Conservation (phyloP, 495 filamentous ascomycete species). For the Amphirosellinia nigrospora region DNA sequence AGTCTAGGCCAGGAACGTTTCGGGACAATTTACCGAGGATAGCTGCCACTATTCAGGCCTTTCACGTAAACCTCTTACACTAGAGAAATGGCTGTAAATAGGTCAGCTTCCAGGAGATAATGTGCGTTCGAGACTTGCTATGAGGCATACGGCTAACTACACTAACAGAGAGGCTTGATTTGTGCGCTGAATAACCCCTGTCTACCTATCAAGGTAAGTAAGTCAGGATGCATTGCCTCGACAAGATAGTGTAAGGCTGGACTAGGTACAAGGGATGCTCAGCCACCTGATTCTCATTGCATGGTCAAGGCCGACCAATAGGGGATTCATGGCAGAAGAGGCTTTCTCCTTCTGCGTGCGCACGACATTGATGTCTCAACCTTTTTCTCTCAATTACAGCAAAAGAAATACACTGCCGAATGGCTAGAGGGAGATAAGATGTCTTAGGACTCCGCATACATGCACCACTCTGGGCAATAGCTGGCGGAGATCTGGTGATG, state of each 20-base stretch:
- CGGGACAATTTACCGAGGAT: neutral
- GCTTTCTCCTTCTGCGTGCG: neutral
- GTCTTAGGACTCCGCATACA: neutral
- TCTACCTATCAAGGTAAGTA: neutral
- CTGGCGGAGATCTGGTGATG: neutral
- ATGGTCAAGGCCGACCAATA: slow-evolving; percentile 7
- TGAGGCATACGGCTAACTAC: neutral
- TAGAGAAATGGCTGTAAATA: neutral
- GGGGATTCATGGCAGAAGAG: neutral
- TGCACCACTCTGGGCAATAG: neutral
- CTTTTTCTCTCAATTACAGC: neutral
- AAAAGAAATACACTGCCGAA: slow-evolving; percentile 11
- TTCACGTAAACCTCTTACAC: neutral
- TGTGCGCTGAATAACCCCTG: slow-evolving; percentile 20
- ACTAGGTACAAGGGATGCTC: slow-evolving; percentile 13
- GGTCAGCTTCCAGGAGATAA: no score
- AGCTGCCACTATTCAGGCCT: neutral
- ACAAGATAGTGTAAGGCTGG: slow-evolving; percentile 21
- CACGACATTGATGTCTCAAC: slow-evolving; percentile 19
- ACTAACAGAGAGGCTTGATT: neutral
- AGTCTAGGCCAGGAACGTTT: neutral
- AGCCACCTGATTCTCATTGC: slow-evolving; percentile 24
- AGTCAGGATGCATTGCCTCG: neutral
- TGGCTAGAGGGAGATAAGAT: neutral
- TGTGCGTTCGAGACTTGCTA: neutral